Evolutionary conservation across 257 asterid genomes (phyloP), one percentile per base, ranked within the genome.

Genomic region (Ajuga chamaepitys): DNA sequence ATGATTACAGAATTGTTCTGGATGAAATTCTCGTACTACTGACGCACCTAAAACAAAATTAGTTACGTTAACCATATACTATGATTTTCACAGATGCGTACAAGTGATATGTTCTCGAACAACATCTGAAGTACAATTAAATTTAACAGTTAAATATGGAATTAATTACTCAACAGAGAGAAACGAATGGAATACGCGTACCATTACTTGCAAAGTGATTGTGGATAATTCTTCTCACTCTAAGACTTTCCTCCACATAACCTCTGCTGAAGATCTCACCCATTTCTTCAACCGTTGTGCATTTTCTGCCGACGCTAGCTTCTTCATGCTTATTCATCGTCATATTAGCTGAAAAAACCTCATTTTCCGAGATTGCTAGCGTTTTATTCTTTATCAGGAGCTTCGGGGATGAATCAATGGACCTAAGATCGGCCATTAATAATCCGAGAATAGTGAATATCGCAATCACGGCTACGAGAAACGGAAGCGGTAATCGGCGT

Each of bases 271-370:
- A 94, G 77, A 79, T 74, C 80, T 80, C 78, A 2, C 97, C 97
- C 97, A 94, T 94, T 73, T 94, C 95, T 75, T 90, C 97, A 34
- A 94, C 99, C 30, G 96, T 86, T 2, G 96, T 93, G 61, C 99
- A 94, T 64, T 77, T 83, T 72, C 71, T 73, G 41, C 64, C 72
- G 22, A 16, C 53, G 12, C 30, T 32, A 58, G 64, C 68, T 41
- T 51, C 70, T 26, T 41, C 64, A 9, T 38, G 21, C 47, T 38
- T 45, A 34, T 34, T 21, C 24, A 10, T 5, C 45, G 74, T 80
- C 72, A 5, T n/a, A 64, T 70, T 50, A 65, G 79, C 58, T 28
- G 66, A 46, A 7, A 46, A 12, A n/a, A 56, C 68, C 12, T 46
- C 62, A 6, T 62, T 46, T 7, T 18, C 45, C 7, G 55, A 8